Conservation (phyloP, 495 filamentous ascomycete genomes). For the Lophiostoma macrostomum region DNA sequence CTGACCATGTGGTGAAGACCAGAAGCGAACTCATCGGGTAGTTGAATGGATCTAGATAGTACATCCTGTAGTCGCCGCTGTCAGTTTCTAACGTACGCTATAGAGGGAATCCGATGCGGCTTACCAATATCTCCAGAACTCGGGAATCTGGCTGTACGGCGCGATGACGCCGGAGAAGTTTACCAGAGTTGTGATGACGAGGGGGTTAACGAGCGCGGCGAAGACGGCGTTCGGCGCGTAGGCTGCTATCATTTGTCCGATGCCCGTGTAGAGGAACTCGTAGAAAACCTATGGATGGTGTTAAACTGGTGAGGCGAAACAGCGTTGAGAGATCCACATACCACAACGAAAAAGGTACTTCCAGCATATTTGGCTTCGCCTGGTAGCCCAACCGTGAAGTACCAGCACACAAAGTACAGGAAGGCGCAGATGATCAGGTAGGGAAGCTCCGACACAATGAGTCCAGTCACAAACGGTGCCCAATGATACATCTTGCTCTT, state of each 20-base stretch:
- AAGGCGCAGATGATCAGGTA: constrained; percentile 57
- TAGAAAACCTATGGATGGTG: no score
- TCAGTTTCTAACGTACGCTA: no score
- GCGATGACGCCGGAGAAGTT: constrained; percentile 59
- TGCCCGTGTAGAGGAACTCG: constrained; percentile 49
- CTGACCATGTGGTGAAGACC: constrained; percentile 45
- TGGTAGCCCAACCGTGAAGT: constrained; percentile 56
- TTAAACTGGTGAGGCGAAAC: no score
- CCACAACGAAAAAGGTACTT: constrained; percentile 45
- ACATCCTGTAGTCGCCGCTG: constrained; percentile 78
- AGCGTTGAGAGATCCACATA: no score
- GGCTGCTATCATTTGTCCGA: constrained; percentile 54
- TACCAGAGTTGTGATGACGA: constrained; percentile 52
- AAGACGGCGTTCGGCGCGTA: constrained; percentile 56
- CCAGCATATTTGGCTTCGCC: constrained; percentile 44
- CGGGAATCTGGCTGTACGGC: constrained; percentile 57
- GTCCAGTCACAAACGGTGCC: constrained; percentile 39
- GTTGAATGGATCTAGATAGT: constrained; percentile 66
- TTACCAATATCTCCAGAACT: constrained; percentile 81
- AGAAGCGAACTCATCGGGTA: constrained; percentile 53
- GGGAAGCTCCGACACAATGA: constrained; percentile 57
- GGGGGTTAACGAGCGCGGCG: constrained; percentile 53
- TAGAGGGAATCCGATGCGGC: no score
- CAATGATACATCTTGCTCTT: constrained; percentile 47
- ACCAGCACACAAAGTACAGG: constrained; percentile 59